phyloP scores from a whole-genome alignment of 2,329 filamentous ascomycete species.

The Teratosphaeria epicoccoides region DNA sequence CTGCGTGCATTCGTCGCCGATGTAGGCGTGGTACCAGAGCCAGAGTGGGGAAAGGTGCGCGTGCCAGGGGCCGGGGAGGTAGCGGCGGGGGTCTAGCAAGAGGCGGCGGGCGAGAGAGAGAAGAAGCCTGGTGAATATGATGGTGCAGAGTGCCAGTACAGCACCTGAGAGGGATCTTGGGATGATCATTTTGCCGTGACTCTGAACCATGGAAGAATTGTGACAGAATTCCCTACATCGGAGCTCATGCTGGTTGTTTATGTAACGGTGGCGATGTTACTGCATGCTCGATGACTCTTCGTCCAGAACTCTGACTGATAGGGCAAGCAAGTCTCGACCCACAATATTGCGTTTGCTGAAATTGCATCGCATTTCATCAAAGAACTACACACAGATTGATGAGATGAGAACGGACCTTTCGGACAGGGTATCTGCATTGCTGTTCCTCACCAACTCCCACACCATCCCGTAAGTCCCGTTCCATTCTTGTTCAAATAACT shows the following conservation, averaged over 20 bases:
- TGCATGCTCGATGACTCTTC: background rate
- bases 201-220: too few species aligned
- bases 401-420: background rate
- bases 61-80: slow-evolving; percentile 23
- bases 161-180: background rate
- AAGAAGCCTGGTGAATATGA: background rate
- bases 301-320: background rate
- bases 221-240: too few species aligned
- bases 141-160: background rate
- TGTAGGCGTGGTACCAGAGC: slow-evolving; percentile 21
- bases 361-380: too few species aligned
- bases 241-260: background rate
- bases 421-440: background rate
- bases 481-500: background rate
- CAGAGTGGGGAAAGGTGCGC: slow-evolving; percentile 20
- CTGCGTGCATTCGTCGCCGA: slow-evolving; percentile 18
- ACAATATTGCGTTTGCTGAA: background rate
- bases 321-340: background rate
- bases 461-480: background rate
- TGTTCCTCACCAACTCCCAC: background rate
- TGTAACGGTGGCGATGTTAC: too few species aligned
- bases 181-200: background rate
- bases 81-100: slow-evolving; percentile 25
- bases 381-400: background rate
- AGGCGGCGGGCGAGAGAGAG: slow-evolving; percentile 16